phyloP scores from a whole-genome alignment of 192 early-diverging fungal genomes.

The Backusella sp. region DNA sequence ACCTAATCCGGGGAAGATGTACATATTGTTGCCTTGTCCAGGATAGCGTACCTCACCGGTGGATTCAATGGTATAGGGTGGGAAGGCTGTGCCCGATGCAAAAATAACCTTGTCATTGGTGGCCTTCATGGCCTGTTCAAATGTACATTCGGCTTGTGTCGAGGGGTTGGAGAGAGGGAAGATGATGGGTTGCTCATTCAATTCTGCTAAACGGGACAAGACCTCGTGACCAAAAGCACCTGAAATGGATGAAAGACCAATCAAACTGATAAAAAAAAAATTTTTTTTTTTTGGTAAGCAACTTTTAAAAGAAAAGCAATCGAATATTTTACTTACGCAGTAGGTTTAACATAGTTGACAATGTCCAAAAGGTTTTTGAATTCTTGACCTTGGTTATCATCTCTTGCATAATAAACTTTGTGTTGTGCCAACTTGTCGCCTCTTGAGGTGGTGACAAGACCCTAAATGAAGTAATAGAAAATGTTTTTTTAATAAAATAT shows the following conservation, averaged over 20 bases:
- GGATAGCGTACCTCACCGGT: constrained; percentile 60
- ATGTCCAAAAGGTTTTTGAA: constrained; percentile 71
- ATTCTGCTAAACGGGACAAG: constrained; percentile 69
- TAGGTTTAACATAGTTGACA: constrained; percentile 87
- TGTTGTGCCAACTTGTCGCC: constrained; percentile 82
- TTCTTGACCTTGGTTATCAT: constrained; percentile 81
- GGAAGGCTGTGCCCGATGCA: constrained; percentile 96
- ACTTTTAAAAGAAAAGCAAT: too few species aligned
- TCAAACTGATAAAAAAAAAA: constrained; percentile 47
- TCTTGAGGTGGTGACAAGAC: constrained; percentile 85
- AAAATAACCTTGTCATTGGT: constrained; percentile 93
- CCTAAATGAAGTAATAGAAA: constrained; percentile 31
- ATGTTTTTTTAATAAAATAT: not conserved
- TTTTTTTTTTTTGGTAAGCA: too few species aligned
- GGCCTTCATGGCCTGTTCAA: constrained; percentile 84
- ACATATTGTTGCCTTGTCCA: constrained; percentile 96
- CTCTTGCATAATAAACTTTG: constrained; percentile 85
- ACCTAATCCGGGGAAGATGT: constrained; percentile 95
- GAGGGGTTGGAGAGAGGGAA: constrained; percentile 91
- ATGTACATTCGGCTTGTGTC: constrained; percentile 94
- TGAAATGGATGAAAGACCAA: constrained; percentile 83
- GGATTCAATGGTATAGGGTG: constrained; percentile 66
- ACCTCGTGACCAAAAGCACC: constrained; percentile 77
- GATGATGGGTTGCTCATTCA: constrained; percentile 85
- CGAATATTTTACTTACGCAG: constrained; percentile 41